Conservation (phyloP, 2,329 filamentous ascomycete species). For the Exophiala alcalophila region DNA sequence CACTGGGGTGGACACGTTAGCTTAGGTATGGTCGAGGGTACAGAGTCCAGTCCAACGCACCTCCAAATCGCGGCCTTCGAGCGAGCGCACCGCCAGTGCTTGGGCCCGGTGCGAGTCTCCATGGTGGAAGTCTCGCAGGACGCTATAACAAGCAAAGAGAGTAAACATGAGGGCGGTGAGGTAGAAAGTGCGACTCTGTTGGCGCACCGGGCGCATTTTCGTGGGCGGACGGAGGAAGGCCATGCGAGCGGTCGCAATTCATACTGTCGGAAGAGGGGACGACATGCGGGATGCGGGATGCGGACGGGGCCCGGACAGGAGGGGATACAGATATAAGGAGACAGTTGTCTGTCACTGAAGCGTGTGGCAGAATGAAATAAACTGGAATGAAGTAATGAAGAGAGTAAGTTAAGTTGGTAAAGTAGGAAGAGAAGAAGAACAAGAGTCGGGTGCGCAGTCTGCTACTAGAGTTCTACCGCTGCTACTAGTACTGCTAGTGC, state of each 20-base stretch:
- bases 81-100: constrained; percentile 16
- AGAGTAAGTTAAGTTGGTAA: too few species aligned
- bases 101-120: neutral
- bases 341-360: too few species aligned
- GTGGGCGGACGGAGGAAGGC: constrained; percentile 6
- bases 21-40: neutral
- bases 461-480: neutral
- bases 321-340: too few species aligned
- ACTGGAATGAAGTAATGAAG: too few species aligned
- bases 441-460: too few species aligned
- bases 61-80: constrained; percentile 24
- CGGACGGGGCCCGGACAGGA: neutral
- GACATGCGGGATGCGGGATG: too few species aligned
- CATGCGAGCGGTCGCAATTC: constrained; percentile 17
- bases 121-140: constrained; percentile 12
- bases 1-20: constrained; percentile 53
- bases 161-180: constrained; percentile 23
- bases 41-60: constrained; percentile 11
- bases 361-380: too few species aligned
- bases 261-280: constrained; percentile 14
- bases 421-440: too few species aligned
- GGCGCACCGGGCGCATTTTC: constrained; percentile 10
- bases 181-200: constrained; percentile 27
- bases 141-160: constrained; percentile 24
- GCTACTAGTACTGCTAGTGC: neutral